Evolutionary conservation across 768 basidiomycete genomes (phyloP).

Genomic region (Pisolithus microcarpus): DNA sequence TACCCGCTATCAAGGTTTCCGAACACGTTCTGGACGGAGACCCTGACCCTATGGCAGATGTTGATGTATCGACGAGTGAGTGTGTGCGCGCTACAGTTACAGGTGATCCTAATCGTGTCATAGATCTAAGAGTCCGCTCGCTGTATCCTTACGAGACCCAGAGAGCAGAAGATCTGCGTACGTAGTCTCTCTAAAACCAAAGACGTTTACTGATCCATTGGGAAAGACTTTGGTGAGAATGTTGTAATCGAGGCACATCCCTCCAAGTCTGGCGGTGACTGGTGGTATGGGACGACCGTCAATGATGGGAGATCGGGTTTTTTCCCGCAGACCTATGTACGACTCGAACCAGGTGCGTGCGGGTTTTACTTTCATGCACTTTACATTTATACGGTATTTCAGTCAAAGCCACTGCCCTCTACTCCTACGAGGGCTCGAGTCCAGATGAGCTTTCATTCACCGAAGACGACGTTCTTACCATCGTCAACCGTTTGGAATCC

Average conservation of each 20-base stretch:
- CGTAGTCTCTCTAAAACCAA: constrained; percentile 24
- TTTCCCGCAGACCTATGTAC: constrained; percentile 81
- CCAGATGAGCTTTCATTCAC: constrained; percentile 80
- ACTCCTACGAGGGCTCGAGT: constrained; percentile 62
- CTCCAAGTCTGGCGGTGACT: constrained; percentile 79
- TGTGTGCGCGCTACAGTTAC: no score
- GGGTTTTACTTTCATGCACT: constrained; percentile 2
- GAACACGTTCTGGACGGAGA: no score
- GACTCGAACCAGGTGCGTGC: constrained; percentile 49
- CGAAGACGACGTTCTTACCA: constrained; percentile 70
- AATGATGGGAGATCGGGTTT: constrained; percentile 71
- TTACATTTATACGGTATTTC: constrained; percentile 5
- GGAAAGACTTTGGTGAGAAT: constrained; percentile 72
- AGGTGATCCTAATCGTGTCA: background rate
- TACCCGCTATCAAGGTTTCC: no score
- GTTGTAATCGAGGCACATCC: no score
- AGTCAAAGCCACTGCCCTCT: constrained; percentile 75
- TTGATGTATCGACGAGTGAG: no score
- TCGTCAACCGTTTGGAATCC: constrained; percentile 76
- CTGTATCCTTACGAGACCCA: constrained; percentile 83
- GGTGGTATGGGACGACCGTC: constrained; percentile 83
- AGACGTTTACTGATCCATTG: constrained; percentile 3
- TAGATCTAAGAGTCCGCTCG: constrained; percentile 72
- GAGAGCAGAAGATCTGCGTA: constrained; percentile 82
- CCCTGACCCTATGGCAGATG: no score